These are phyloP conservation scores for Aspergillus intermedius DNA, from an alignment of 2,329 filamentous ascomycete genomes.

Conservation along the genomic window DNA sequence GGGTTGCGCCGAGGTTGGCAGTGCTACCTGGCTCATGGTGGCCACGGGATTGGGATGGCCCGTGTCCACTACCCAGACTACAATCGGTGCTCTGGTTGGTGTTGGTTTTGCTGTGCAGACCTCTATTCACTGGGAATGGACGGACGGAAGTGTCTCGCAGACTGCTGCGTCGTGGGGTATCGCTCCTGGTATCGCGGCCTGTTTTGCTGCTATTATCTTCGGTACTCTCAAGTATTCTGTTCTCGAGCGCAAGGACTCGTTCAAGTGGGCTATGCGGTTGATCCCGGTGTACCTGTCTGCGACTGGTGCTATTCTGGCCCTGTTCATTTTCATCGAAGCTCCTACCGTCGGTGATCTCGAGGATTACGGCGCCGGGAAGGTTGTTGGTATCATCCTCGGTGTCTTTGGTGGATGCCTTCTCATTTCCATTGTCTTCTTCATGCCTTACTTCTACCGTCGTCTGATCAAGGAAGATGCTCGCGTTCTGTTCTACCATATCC, in stretches of 20 bases:
- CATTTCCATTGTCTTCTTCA: constrained; percentile 19
- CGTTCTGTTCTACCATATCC: constrained; percentile 19
- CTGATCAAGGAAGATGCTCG: constrained; percentile 17
- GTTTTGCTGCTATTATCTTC: constrained; percentile 46
- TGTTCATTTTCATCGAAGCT: constrained; percentile 52
- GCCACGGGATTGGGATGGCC: constrained; percentile 33
- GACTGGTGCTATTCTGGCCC: constrained; percentile 45
- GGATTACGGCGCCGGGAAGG: constrained; percentile 20
- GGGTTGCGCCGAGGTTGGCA: constrained; percentile 30
- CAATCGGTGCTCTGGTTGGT: constrained; percentile 31
- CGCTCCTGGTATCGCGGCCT: constrained; percentile 43
- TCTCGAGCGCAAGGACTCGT: constrained; percentile 44
- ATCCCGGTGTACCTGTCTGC: constrained; percentile 46
- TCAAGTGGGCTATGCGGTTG: constrained; percentile 45
- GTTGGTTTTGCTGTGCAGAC: constrained; percentile 20
- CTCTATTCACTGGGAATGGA: constrained; percentile 30
- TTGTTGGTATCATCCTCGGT: constrained; percentile 19
- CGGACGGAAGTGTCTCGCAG: constrained; percentile 40
- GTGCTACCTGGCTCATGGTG: constrained; percentile 31
- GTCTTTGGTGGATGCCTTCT: constrained; percentile 21
- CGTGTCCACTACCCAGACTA: constrained; percentile 38
- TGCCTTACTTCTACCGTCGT: constrained; percentile 23
- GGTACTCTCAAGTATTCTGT: constrained; percentile 45
- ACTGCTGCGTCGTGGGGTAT: constrained; percentile 46
- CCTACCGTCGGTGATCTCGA: constrained; percentile 18